Conservation (phyloP, 129 eudicot genomes). For the Tanacetum coccineum region DNA sequence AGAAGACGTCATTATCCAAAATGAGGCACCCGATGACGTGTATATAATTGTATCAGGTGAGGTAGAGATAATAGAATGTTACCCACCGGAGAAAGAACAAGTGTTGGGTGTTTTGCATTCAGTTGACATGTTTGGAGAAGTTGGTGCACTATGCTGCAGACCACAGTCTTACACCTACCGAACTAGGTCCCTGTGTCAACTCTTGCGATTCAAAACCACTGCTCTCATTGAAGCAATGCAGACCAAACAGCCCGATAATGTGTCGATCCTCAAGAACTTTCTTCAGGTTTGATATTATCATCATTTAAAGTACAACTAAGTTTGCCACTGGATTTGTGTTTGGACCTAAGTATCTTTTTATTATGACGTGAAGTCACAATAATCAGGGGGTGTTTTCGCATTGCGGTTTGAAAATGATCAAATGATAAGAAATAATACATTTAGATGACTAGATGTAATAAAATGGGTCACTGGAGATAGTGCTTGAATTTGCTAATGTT, state of each 20-base stretch:
- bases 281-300: conserved; percentile 51
- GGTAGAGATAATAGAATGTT: conserved; percentile 64
- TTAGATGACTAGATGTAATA: too few relatives aligned
- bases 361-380: background rate
- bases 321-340: too few relatives aligned
- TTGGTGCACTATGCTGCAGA: conserved; percentile 76
- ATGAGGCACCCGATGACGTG: conserved; percentile 84
- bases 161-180: conserved; percentile 74
- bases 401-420: too few relatives aligned
- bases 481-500: too few relatives aligned
- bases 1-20: conserved; percentile 85
- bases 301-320: too few relatives aligned
- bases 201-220: conserved; percentile 66
- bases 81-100: conserved; percentile 53
- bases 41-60: conserved; percentile 90
- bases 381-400: background rate
- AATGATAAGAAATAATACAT: too few relatives aligned
- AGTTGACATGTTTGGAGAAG: conserved; percentile 88
- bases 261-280: conserved; percentile 77
- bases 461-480: too few relatives aligned
- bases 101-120: conserved; percentile 46
- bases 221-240: conserved; percentile 78
- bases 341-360: background rate
- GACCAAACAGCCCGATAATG: conserved; percentile 58
- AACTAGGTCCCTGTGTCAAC: conserved; percentile 79